Base-by-base conservation (phyloP, 139 green algal species). In the Haematococcus lacustris region DNA sequence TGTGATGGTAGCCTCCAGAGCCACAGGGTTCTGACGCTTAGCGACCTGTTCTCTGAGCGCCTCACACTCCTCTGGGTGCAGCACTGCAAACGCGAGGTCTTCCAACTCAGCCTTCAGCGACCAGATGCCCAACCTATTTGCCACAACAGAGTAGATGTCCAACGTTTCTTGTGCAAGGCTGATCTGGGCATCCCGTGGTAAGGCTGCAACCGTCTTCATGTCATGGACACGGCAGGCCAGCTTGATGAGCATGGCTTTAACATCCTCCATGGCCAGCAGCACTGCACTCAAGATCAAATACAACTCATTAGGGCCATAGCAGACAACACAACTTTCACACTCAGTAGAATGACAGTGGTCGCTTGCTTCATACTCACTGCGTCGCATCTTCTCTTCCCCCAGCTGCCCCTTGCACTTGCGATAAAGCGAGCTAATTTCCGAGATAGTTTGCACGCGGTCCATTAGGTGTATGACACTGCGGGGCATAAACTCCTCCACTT, bases 81-180 rank as follows among this genome's bases (percentile, higher is more conserved):
- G 67, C 21, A 91, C 78, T 35, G 85, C 73, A 73, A 98, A 98
- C 34, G 80, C 85, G 9, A 93, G 71, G 76, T 98, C 93, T 73
- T 98, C 94, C 53, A 98, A 84, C 79, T 96, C 85, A 0, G 91
- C 86, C 73, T 98, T 98, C 37, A 97, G 30, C 61, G 74, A 73
- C 78, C 78, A 84, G 32, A 78, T 85, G 33, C 93, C 93, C 26
- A 98, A 81, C 13, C 93, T 88, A 74, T 94, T 95, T 33, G 94
- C 94, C 47, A 98, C 79, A 0, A 90, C 89, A 0, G 87, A 85
- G 70, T 91, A 97, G 1, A 97, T 78, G 35, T 91, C 85, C 38
- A 97, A 79, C 0, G 88, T 90, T 68, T 97, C 93, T 7, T 84
- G 67, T 1, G 87, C 85, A 13, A 87, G 32, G n/a, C 57, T 53